These are phyloP conservation scores for Puccinia brachypodii DNA, from an alignment of 1,284 basidiomycete genomes.

Conservation along the genomic window DNA sequence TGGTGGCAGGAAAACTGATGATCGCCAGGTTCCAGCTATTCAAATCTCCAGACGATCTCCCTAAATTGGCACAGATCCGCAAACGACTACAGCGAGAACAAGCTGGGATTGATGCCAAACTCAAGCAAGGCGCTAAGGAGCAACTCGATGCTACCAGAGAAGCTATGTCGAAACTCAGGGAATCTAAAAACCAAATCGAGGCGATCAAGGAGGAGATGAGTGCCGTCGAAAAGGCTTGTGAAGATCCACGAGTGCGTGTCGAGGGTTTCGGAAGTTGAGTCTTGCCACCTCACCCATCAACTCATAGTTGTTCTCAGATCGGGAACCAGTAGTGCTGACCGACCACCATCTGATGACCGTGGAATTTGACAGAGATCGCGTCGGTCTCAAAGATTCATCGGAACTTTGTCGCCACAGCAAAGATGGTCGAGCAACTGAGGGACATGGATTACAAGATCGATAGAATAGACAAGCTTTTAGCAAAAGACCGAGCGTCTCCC, in stretches of 20 bases:
- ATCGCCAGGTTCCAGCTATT: constrained; percentile 32
- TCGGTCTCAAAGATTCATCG: constrained; percentile 90
- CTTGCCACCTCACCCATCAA: not conserved
- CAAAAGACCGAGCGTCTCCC: constrained; percentile 68
- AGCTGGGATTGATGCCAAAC: constrained; percentile 85
- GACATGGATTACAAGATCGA: constrained; percentile 84
- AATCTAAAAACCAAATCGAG: constrained; percentile 78
- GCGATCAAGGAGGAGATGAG: constrained; percentile 89
- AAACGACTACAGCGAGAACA: constrained; percentile 97
- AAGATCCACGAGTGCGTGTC: constrained; percentile 70
- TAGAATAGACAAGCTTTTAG: constrained; percentile 74
- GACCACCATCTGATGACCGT: constrained; percentile 38
- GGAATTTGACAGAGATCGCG: constrained; percentile 56
- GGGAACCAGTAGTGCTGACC: constrained; percentile 4
- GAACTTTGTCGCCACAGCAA: constrained; percentile 90
- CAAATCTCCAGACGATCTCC: constrained; percentile 79
- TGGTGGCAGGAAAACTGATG: not conserved
- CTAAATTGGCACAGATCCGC: constrained; percentile 81
- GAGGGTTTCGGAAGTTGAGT: constrained; percentile 68
- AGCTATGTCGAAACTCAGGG: constrained; percentile 79
- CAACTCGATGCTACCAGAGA: constrained; percentile 89
- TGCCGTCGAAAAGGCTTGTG: constrained; percentile 74
- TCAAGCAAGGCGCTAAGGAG: constrained; percentile 88
- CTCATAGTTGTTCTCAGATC: not conserved
- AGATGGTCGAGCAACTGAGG: constrained; percentile 87